These are phyloP conservation scores for Nicotiana knightiana DNA, from an alignment of 257 asterid genomes.

Conservation along the genomic window DNA sequence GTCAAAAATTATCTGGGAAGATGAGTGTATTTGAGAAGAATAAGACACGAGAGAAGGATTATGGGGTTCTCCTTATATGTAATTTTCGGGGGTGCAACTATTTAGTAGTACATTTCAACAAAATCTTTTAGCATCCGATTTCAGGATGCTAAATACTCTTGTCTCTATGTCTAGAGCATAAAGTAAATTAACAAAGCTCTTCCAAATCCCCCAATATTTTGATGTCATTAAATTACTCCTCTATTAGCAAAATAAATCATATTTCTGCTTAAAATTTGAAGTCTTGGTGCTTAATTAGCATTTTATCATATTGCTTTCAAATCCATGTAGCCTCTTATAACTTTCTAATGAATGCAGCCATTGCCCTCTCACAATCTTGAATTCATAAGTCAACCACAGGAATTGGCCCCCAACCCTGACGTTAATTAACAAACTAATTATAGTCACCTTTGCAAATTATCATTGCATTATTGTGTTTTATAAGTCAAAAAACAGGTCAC, in stretches of 20 bases:
- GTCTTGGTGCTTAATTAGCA: not conserved
- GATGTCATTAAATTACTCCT: no score
- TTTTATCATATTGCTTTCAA: not conserved
- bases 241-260: not conserved
- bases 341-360: not conserved
- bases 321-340: not conserved
- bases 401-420: not conserved
- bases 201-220: no score
- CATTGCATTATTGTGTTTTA: not conserved
- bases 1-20: no score
- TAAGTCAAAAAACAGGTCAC: not conserved
- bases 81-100: no score
- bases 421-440: not conserved
- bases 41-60: no score
- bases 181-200: no score
- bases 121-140: no score
- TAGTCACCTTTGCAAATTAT: not conserved
- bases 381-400: not conserved
- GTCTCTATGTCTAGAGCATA: no score
- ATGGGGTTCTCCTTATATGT: no score
- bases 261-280: not conserved
- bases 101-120: no score
- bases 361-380: not conserved
- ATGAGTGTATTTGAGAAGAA: no score
- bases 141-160: no score